Percentiles rank a stretch among this genome's conserved stretches.
Conservation (phyloP, 2,329 filamentous ascomycete species). For the Fusarium brachygibbosum region DNA sequence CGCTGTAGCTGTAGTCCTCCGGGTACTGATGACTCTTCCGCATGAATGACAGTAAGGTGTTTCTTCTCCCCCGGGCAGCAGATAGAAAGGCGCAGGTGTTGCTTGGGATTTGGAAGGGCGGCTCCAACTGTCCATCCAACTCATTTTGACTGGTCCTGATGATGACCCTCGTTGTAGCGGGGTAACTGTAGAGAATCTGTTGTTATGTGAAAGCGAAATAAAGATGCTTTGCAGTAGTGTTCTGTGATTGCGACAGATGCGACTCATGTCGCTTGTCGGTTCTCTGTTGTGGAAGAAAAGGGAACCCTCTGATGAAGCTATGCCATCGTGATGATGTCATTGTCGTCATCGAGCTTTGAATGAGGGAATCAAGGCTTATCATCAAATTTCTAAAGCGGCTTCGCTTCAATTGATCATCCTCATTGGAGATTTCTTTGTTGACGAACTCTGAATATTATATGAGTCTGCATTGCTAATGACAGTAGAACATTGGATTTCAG, state of each 20-base stretch:
- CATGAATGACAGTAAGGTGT: conserved; percentile 70
- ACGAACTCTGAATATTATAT: too few species aligned
- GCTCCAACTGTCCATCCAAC: conserved; percentile 60
- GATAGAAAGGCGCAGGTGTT: conserved; percentile 67
- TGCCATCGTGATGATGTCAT: conserved; percentile 27
- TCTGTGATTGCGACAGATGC: accelerated
- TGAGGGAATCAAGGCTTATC: neutral
- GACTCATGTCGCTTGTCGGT: conserved; percentile 3
- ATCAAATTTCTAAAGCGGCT: accelerated
- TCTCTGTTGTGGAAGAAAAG: neutral
- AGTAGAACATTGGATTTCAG: too few species aligned
- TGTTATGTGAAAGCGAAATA: accelerated
- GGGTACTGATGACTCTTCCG: conserved; percentile 65
- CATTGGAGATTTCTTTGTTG: neutral
- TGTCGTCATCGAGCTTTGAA: conserved; percentile 32
- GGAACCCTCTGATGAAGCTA: neutral
- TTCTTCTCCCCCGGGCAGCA: conserved; percentile 60
- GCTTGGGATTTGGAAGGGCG: conserved; percentile 57
- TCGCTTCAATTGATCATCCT: neutral
- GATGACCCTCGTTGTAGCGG: neutral
- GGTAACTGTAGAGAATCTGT: neutral
- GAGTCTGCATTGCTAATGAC: neutral
- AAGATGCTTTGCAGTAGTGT: accelerated
- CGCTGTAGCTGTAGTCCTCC: conserved; percentile 48
- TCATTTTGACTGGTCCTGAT: conserved; percentile 49